Percentiles rank a stretch among this genome's conserved stretches.
phyloP scores from a whole-genome alignment of 2,329 filamentous ascomycete genomes.

The Phialemonium atrogriseum region DNA sequence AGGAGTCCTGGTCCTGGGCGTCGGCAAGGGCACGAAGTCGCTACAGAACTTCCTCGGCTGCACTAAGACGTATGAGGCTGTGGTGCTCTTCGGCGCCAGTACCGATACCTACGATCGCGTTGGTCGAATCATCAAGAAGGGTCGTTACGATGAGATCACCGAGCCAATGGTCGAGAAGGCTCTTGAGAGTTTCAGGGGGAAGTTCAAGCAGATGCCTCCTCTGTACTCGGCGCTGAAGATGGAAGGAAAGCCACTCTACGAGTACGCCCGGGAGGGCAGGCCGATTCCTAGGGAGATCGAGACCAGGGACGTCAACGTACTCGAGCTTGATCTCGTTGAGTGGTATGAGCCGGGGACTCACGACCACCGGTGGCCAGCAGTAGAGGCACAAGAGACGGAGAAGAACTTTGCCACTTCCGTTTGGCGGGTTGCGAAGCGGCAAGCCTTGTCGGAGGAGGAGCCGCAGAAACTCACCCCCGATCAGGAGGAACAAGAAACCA shows the following conservation, averaged over 20 bases:
- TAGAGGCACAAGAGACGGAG: conserved; percentile 69
- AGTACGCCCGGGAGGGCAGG: conserved; percentile 87
- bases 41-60: conserved; percentile 74
- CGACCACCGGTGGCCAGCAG: conserved; percentile 67
- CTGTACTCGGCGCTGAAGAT: conserved; percentile 91
- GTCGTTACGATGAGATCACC: conserved; percentile 74
- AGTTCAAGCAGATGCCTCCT: conserved; percentile 82
- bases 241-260: conserved; percentile 88
- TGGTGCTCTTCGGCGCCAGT: conserved; percentile 81
- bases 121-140: conserved; percentile 72
- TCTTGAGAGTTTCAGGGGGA: conserved; percentile 66
- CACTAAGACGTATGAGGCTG: conserved; percentile 87
- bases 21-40: conserved; percentile 80
- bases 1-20: conserved; percentile 80
- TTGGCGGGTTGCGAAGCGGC: conserved; percentile 52
- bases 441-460: conserved; percentile 26
- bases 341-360: conserved; percentile 80
- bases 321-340: conserved; percentile 71
- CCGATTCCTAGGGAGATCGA: conserved; percentile 80
- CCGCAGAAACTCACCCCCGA: conserved; percentile 42
- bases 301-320: conserved; percentile 68
- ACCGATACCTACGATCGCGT: conserved; percentile 88
- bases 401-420: conserved; percentile 68
- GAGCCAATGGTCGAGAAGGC: conserved; percentile 69
- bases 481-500: conserved; percentile 45